A percentile compares a stretch with the other conserved stretches of the same genome.
Conservation (phyloP, 2,329 filamentous ascomycete species). For the Albifimbria verrucaria region DNA sequence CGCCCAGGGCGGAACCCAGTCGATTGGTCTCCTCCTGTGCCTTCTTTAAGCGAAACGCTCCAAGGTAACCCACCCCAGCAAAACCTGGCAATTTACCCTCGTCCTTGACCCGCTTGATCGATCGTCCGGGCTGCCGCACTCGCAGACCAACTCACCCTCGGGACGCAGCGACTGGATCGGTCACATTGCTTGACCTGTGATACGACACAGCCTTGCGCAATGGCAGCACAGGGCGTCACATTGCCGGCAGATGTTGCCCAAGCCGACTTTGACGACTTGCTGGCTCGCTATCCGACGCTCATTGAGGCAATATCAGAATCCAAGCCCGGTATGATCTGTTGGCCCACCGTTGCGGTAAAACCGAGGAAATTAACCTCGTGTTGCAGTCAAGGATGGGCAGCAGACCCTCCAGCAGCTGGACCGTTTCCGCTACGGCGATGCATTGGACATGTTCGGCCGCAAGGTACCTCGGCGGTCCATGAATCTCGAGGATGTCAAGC, state of each 20-base stretch:
- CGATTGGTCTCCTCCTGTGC: neutral
- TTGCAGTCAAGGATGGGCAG: constrained; percentile 42
- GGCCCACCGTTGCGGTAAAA: neutral
- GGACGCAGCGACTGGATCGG: neutral
- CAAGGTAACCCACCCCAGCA: neutral
- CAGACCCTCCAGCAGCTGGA: constrained; percentile 57
- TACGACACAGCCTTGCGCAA: constrained; percentile 2
- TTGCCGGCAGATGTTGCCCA: constrained; percentile 20
- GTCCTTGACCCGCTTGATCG: neutral
- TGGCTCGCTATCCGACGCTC: constrained; percentile 36
- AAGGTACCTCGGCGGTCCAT: constrained; percentile 36
- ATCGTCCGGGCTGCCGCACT: neutral
- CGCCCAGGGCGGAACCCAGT: neutral
- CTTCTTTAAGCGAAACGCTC: neutral
- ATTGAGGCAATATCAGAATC: constrained; percentile 40
- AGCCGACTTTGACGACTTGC: constrained; percentile 30
- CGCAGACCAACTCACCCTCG: neutral
- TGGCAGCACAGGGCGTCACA: constrained; percentile 11
- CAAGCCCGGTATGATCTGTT: constrained; percentile 36
- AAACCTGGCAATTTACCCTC: neutral
- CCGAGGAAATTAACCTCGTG: neutral
- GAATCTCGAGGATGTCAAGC: constrained; percentile 54
- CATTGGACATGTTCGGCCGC: constrained; percentile 43
- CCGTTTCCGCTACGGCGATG: constrained; percentile 53
- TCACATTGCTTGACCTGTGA: neutral